Percentiles rank a stretch among this genome's conserved stretches.
phyloP scores from a whole-genome alignment of 805 yeast genomes.

The Candida succiphila region DNA sequence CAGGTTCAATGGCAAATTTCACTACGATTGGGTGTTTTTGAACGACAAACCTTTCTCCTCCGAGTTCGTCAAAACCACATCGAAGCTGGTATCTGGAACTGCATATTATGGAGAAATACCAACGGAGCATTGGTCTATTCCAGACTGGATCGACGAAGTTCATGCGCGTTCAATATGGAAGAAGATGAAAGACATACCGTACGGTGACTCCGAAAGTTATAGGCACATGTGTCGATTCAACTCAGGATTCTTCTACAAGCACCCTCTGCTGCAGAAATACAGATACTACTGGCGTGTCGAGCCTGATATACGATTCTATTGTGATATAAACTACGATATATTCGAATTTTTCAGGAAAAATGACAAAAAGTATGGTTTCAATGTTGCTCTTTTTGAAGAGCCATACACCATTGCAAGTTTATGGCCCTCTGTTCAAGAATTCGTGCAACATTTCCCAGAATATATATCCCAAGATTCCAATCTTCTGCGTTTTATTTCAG shows the following conservation, averaged over 20 bases:
- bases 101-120: constrained; percentile 57
- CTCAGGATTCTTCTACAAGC: constrained; percentile 75
- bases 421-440: constrained; percentile 66
- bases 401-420: constrained; percentile 51
- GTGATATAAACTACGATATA: constrained; percentile 69
- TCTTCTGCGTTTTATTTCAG: constrained; percentile 44
- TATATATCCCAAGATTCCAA: constrained; percentile 46
- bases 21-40: constrained; percentile 74
- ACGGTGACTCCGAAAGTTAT: constrained; percentile 51
- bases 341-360: constrained; percentile 67
- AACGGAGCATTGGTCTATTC: constrained; percentile 58
- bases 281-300: constrained; percentile 92
- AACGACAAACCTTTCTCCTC: constrained; percentile 58
- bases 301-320: constrained; percentile 65
- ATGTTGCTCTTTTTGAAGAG: constrained; percentile 67
- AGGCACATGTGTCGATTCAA: constrained; percentile 89
- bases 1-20: constrained; percentile 49
- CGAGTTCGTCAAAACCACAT: constrained; percentile 40
- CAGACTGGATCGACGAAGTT: constrained; percentile 23
- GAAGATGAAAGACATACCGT: constrained; percentile 33
- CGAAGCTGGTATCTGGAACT: constrained; percentile 45
- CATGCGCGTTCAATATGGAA: constrained; percentile 11
- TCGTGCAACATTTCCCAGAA: constrained; percentile 44
- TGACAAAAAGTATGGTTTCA: constrained; percentile 60
- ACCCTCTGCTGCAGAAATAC: constrained; percentile 55